A percentile compares a stretch with the other conserved stretches of the same genome.
Evolutionary conservation across 2,329 filamentous ascomycete genomes (phyloP).

Genomic region (Pseudocercospora ulei): DNA sequence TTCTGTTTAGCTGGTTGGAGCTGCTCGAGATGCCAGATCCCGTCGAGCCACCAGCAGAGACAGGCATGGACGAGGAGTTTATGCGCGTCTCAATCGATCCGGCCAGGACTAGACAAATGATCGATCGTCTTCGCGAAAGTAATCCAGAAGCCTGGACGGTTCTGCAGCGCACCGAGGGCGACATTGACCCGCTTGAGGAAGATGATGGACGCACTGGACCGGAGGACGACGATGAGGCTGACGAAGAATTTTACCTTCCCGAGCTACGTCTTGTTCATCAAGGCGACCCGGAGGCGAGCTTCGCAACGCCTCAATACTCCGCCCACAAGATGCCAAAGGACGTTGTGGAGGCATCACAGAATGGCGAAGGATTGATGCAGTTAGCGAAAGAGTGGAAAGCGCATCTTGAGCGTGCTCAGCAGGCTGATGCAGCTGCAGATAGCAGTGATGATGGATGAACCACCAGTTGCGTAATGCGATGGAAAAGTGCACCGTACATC

Average conservation of each 20-base stretch:
- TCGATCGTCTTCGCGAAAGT: conserved; percentile 7
- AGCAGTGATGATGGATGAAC: conserved; percentile 29
- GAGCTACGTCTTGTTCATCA: conserved; percentile 74
- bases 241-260: conserved; percentile 52
- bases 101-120: conserved; percentile 14
- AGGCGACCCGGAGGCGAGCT: conserved; percentile 82
- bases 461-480: background rate
- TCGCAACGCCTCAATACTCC: conserved; percentile 77
- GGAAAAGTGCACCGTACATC: too few species aligned
- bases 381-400: conserved; percentile 45
- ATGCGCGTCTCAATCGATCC: conserved; percentile 23
- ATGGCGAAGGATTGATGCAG: conserved; percentile 63
- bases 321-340: conserved; percentile 93
- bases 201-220: conserved; percentile 30
- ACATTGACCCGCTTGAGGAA: conserved; percentile 2
- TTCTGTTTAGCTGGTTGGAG: conserved; percentile 85
- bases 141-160: conserved; percentile 8
- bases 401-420: conserved; percentile 37
- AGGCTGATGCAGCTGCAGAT: conserved; percentile 30
- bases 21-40: conserved; percentile 62
- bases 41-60: conserved; percentile 21
- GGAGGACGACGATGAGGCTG: conserved; percentile 44
- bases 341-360: conserved; percentile 60
- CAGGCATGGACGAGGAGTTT: conserved; percentile 20
- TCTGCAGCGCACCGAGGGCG: conserved; percentile 1